phyloP scores from a whole-genome alignment of 306 rosid genomes.

The Gastrolobium villosum region DNA sequence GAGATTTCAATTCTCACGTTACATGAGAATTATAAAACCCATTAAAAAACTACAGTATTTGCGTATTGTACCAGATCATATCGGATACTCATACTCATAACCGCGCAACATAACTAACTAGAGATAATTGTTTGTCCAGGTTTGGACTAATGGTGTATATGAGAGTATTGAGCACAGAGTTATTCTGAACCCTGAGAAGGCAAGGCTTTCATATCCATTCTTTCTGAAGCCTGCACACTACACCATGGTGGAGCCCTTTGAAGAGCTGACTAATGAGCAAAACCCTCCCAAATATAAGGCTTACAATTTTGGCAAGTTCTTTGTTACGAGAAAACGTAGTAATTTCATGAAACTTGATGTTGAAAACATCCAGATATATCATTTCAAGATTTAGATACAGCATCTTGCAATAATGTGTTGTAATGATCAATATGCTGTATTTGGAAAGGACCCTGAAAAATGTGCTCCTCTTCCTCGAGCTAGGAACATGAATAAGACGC shows the following conservation, averaged over 20 bases:
- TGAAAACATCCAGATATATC: not conserved
- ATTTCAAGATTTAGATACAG: not conserved
- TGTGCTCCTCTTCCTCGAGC: not conserved
- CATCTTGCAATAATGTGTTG: not conserved
- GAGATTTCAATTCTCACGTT: no score
- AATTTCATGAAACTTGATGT: conserved; percentile 2
- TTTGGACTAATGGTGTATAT: conserved; percentile 44
- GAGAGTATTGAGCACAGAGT: conserved; percentile 70
- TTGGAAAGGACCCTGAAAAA: not conserved
- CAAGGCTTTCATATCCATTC: conserved; percentile 25
- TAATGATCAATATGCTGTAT: not conserved
- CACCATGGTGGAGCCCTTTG: conserved; percentile 31
- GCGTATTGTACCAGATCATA: no score
- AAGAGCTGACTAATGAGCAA: conserved; percentile 9
- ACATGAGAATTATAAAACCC: no score
- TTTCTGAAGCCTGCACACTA: conserved; percentile 7
- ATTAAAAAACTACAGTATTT: no score
- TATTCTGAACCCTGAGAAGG: conserved; percentile 31
- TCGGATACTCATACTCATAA: no score
- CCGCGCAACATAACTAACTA: not conserved
- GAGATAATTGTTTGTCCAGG: conserved; percentile 43
- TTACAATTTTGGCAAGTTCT: not conserved
- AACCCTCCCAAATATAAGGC: not conserved
- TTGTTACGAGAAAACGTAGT: not conserved
- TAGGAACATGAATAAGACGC: not conserved